These are phyloP conservation scores for Tylopilus sp. DNA, from an alignment of 768 basidiomycete genomes.

Conservation along the genomic window DNA sequence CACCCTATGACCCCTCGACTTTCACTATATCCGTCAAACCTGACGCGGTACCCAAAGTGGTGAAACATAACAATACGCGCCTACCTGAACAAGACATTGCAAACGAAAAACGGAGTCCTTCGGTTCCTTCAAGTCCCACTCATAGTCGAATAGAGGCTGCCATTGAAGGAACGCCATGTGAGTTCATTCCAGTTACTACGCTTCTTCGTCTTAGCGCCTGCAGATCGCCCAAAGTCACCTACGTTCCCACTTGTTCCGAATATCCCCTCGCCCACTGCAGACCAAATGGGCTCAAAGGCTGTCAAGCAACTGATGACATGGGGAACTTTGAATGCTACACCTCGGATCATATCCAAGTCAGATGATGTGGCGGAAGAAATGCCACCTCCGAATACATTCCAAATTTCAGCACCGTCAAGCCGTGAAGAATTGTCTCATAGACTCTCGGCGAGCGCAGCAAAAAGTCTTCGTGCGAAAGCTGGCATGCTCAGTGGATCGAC, in stretches of 20 bases:
- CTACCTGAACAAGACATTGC: conserved; percentile 67
- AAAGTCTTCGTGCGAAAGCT: conserved; percentile 76
- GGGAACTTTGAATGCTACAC: conserved; percentile 92
- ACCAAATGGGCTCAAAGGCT: conserved; percentile 73
- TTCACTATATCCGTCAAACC: conserved; percentile 27
- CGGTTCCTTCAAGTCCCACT: conserved; percentile 83
- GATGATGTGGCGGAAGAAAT: conserved; percentile 48
- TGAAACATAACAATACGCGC: conserved; percentile 80
- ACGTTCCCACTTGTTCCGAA: conserved; percentile 77
- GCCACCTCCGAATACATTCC: conserved; percentile 60
- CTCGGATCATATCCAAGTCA: conserved; percentile 72
- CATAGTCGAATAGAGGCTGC: conserved; percentile 89
- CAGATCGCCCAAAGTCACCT: conserved; percentile 65
- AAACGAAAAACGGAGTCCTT: conserved; percentile 38
- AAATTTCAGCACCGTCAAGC: conserved; percentile 68
- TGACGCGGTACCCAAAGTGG: conserved; percentile 52
- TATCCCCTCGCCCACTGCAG: conserved; percentile 83
- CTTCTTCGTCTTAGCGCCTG: conserved; percentile 8
- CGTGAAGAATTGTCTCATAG: conserved; percentile 80
- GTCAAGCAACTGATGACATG: conserved; percentile 96
- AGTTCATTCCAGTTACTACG: conserved; percentile 27
- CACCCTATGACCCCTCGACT: conserved; percentile 60
- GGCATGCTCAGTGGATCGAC: conserved; percentile 48
- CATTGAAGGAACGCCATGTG: conserved; percentile 89
- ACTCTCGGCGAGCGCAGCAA: conserved; percentile 78